phyloP scores from a whole-genome alignment of 371 early-diverging fungal genomes.

The Haplosporangium sp. region DNA sequence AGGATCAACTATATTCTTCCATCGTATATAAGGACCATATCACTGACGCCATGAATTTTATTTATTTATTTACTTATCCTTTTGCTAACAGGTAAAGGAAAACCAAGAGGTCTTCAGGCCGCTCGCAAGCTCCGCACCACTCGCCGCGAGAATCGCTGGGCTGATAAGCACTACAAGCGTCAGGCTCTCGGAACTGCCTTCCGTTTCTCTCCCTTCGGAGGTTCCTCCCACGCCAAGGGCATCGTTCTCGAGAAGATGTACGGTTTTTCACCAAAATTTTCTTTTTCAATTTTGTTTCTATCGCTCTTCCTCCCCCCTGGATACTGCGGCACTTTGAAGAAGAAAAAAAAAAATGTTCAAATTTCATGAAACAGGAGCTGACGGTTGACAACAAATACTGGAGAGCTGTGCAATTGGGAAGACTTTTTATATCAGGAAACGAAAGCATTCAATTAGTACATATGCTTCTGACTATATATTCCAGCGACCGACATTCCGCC shows the following conservation, averaged over 20 bases:
- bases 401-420: neutral
- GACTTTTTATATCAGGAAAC: neutral
- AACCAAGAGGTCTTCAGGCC: constrained; percentile 99
- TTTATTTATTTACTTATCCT: neutral
- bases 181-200: constrained; percentile 98
- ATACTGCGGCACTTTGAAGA: constrained; percentile 1
- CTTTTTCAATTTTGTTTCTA: constrained; percentile 57
- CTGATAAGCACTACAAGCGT: constrained; percentile 99
- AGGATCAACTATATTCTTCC: neutral
- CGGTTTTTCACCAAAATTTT: constrained; percentile 35
- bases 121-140: constrained; percentile 99
- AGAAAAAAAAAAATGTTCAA: neutral
- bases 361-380: constrained; percentile 1
- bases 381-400: neutral
- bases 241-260: constrained; percentile 99
- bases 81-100: constrained; percentile 82
- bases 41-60: neutral
- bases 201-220: constrained; percentile 98
- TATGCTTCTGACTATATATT: neutral
- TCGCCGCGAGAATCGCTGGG: constrained; percentile 98
- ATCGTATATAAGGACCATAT: neutral
- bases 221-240: constrained; percentile 99
- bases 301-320: neutral
- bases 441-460: too few relatives aligned
- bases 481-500: neutral